These are phyloP conservation scores for Peribolospora kevripleyi DNA, from an alignment of 768 basidiomycete genomes.

Conservation along the genomic window DNA sequence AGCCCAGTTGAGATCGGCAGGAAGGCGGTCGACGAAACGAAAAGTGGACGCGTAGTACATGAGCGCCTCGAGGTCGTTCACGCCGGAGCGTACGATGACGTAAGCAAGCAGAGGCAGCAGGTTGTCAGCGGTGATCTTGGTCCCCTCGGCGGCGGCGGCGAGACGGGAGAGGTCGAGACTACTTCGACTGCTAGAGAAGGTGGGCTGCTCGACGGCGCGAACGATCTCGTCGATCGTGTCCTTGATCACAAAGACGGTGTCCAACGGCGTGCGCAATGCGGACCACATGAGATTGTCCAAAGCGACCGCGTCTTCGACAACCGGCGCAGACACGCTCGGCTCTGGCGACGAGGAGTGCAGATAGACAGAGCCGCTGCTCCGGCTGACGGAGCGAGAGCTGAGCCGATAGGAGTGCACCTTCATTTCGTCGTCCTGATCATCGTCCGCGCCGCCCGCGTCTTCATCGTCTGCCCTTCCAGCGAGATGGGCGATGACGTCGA, in stretches of 20 bases:
- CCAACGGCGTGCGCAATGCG: conserved; percentile 8
- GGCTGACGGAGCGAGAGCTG: background rate
- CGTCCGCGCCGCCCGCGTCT: background rate
- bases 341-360: background rate
- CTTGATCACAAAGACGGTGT: conserved; percentile 1
- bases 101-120: conserved; percentile 8
- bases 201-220: background rate
- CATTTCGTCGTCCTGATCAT: too few relatives aligned
- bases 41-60: conserved; percentile 7
- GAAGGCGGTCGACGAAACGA: background rate
- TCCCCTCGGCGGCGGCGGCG: background rate
- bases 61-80: conserved; percentile 2
- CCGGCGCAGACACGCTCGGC: background rate
- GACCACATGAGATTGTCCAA: conserved; percentile 1
- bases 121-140: conserved; percentile 6
- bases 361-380: background rate
- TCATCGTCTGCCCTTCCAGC: background rate
- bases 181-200: too few relatives aligned
- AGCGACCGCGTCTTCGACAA: conserved; percentile 1
- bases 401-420: too few relatives aligned
- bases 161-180: too few relatives aligned
- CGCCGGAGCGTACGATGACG: conserved; percentile 3
- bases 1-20: conserved; percentile 9
- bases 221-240: conserved; percentile 8
- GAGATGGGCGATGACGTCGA: background rate